A percentile compares a stretch with the other conserved stretches of the same genome.
Conservation (phyloP, 2,329 filamentous ascomycete genomes). For the Tolypocladium amazonense region DNA sequence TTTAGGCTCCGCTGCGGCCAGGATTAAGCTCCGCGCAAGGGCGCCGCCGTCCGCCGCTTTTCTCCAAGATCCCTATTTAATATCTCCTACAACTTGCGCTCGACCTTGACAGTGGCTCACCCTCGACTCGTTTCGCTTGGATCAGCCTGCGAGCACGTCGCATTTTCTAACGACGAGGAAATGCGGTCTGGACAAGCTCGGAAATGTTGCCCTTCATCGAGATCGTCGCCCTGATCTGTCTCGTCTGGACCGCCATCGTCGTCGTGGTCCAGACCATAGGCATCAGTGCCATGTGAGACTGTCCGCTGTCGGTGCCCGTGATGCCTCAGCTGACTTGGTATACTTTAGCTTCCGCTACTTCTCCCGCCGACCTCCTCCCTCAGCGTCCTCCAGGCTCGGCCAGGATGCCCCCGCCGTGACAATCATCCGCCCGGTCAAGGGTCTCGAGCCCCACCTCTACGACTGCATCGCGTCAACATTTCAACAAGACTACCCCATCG, state of each 20-base stretch:
- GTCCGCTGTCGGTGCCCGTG: neutral
- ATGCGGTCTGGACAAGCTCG: slow-evolving; percentile 2
- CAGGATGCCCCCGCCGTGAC: slow-evolving; percentile 67
- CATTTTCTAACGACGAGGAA: neutral
- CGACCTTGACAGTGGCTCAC: neutral
- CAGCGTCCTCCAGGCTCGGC: slow-evolving; percentile 39
- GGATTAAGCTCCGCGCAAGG: neutral
- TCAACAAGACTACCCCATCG: slow-evolving; percentile 65
- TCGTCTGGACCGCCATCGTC: slow-evolving; percentile 43
- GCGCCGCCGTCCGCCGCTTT: neutral
- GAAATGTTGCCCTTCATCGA: slow-evolving; percentile 21
- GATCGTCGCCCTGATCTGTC: slow-evolving; percentile 33
- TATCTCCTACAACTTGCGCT: neutral
- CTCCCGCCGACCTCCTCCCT: slow-evolving; percentile 34
- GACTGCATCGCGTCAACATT: slow-evolving; percentile 86
- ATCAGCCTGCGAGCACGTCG: neutral
- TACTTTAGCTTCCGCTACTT: slow-evolving; percentile 38
- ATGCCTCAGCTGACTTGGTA: slow-evolving; percentile 2
- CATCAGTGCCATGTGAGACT: slow-evolving; percentile 41
- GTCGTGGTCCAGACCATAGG: slow-evolving; percentile 45
- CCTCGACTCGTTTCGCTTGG: neutral
- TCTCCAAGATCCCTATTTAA: neutral
- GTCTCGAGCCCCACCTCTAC: slow-evolving; percentile 80
- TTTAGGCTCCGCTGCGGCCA: neutral
- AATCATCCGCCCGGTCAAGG: slow-evolving; percentile 86